Base-by-base conservation (phyloP, 495 filamentous ascomycete genomes). In the Penicillium atrosanguineum region DNA sequence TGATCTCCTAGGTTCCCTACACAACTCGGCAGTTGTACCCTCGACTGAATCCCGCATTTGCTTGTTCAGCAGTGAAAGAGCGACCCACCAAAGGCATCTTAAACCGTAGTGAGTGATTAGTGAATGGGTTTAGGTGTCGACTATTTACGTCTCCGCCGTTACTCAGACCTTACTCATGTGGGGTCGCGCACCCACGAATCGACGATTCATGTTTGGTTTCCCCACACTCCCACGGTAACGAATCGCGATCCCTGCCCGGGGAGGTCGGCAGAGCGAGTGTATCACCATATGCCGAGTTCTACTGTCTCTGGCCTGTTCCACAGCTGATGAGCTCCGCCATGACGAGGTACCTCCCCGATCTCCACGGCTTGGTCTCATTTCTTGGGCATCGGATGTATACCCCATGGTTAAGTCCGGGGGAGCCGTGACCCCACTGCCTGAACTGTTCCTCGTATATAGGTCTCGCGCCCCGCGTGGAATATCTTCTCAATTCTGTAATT, bases 131-230 rank as follows among this genome's bases (percentile, higher is more conserved):
- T 14, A 4, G 12, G 1, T 34, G 3, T 34, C 31, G 14, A 34
- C 23, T 23, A 42, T 31, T 31, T 40, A 29, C 19, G 37, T 46
- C 61, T 52, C 60, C 64, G 55, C 56, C 25, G 60, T 69, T 68
- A 68, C 62, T 68, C 64, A 72, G 65, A 44, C 46, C 64, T 72
- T 59, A 72, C 59, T 71, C 62, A 73, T 73, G 70, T 73, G 68
- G 68, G 70, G 70, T 65, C 58, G 44, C 14, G 20, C 36, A 38
- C 37, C 53, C 38, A 15, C 40, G 50, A 57, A 54, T 23, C 41
- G 31, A 44, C 9, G 43, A 42, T 20, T 6, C 29, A 19, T 36
- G 11, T 39, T 19, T 6, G n/a, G 11, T 9, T 29, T 51, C 63
- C 48, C 60, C 62, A 60, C 60, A 25, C 25, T 43, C 15, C 45